Evolutionary conservation across 2,329 filamentous ascomycete genomes (phyloP).

Genomic region (Thielaviopsis ethacetica): DNA sequence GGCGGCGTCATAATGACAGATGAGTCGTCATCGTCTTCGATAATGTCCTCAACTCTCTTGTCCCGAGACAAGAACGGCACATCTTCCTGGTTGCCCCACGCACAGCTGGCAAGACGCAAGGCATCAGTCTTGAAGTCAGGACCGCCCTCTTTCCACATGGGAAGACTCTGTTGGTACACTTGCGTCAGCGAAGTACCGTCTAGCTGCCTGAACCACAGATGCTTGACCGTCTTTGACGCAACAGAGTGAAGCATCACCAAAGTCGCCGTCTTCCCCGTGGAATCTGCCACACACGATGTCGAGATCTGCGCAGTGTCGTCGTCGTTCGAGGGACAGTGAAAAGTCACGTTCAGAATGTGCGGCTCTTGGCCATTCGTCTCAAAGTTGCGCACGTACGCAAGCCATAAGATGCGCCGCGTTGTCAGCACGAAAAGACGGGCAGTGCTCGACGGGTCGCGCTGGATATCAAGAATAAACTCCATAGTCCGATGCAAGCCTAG

Average conservation of each 20-base stretch:
- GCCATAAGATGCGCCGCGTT: slow-evolving; percentile 7
- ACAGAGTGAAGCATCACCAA: slow-evolving; percentile 1
- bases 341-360: not conserved
- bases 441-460: slow-evolving; percentile 2
- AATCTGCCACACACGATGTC: not conserved
- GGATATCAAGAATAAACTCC: slow-evolving; percentile 9
- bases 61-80: not conserved
- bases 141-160: not conserved
- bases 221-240: not conserved
- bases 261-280: not conserved
- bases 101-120: not conserved
- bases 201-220: slow-evolving; percentile 4
- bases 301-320: slow-evolving; percentile 6
- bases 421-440: slow-evolving; percentile 11
- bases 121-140: not conserved
- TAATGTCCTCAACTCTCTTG: not conserved
- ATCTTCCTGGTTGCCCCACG: slow-evolving; percentile 6
- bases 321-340: not conserved
- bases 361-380: not conserved
- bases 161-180: not conserved
- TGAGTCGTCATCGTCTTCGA: not conserved
- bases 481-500: slow-evolving; percentile 1
- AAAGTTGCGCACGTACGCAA: slow-evolving; percentile 2
- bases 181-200: not conserved
- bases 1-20: not conserved